Base-by-base conservation (phyloP, 805 yeast genomes). In the Ogataea pini region DNA sequence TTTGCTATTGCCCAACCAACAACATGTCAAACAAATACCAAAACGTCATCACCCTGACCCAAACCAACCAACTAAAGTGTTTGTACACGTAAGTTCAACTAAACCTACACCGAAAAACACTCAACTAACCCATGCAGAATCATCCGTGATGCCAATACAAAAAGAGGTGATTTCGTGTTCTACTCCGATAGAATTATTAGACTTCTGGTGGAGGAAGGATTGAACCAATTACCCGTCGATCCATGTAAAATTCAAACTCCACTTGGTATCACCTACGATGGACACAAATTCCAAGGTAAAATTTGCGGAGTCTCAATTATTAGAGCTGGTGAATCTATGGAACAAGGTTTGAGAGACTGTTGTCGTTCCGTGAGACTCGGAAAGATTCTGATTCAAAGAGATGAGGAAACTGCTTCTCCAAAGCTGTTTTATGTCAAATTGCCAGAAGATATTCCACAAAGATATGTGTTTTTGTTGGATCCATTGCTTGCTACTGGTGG, bases 401-500 rank as follows among this genome's bases (percentile, higher is more conserved):
- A 94, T 64, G 99, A 94, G 71, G 99, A 94, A 71, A 94, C 98
- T 20, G 96, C 97, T 2, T 69, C 78, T 59, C 97, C 99, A 36
- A 88, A 89, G 66, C 73, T 94, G 47, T 94, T 86, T 71, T 94
- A 91, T 68, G 97, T 88, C 60, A 94, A 94, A 67, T 77, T 94
- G 54, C 99, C 99, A 16, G 89, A 83, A 54, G 99, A 94, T 62
- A 92, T 94, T 56, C 72, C 85, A 37, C 86, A 86, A 14, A 78
- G 99, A 57, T 94, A 83, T 60, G 97, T 94, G 22, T 87, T 94
- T 64, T 72, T 94, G 60, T 75, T 94, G 57, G 99, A 94, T 64
- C 99, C 99, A 48, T 87, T 94, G 95, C 79, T 94, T 64, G 99
- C 99, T 28, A 94, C 99, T 16, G 99, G 99, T 57, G 99, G 99